Base-by-base conservation (phyloP, 2,329 filamentous ascomycete species). In the Trichoderma afroharzianum region DNA sequence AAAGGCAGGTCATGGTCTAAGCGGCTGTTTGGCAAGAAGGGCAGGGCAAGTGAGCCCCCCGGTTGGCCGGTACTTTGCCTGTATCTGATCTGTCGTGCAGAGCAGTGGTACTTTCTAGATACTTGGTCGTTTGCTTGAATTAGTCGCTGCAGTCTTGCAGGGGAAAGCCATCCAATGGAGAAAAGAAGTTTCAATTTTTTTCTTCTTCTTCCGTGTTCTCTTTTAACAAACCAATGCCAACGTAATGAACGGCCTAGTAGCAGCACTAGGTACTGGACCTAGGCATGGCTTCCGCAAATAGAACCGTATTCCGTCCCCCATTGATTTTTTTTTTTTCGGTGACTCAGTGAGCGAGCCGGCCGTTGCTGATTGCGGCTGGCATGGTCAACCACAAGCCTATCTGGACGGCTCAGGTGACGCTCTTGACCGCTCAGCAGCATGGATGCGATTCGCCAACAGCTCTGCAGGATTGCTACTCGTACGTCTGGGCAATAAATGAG, bases 331-430 rank as follows among this genome's bases (percentile, higher is more conserved):
- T 39, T 33, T 12, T 15, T 57, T 67, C 63, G 63, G 47, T 67
- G 63, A 39, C 63, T 57, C 32, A 28, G 50, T 14, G 14, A 53
- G 21, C 32, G n/a, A 66, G 24, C 63, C 24, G 24, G 47, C 47
- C 32, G 18, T 32, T 59, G 43, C 58, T 39, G 59, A 61, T 43
- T 58, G 21, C 36, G 66, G 36, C 71, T 28, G 71, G 55, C 70
- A 50, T 36, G 70, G 61, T 50, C 33, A 32, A 61, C 32, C 61
- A n/a, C 59, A 24, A 63, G 61, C 53, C 28, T 59, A 50, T 64
- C 47, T 61, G 21, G 68, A 59, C 71, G 21, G 59, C 58, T 72
- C 71, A 72, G 64, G 71, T 72, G 71, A 72, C 67, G 66, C 71
- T 30, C 59, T 58, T 63, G 66, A 64, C 66, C 61, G 58, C 66